A percentile compares a stretch with the other conserved stretches of the same genome.
Evolutionary conservation across 345 rosid species (phyloP).

Genomic region (Arabidopsis thaliana): TAIR10.1 NC_003074.8:2003501-2004000

Average conservation of each 20-base stretch:
- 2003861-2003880: constrained; percentile 21
- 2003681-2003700: background rate
- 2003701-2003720: background rate
- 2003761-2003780: background rate
- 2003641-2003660: background rate
- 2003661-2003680: background rate
- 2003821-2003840: background rate
- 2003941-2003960: constrained; percentile 12
- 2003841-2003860: constrained; percentile 32
- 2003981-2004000: background rate
- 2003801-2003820: background rate
- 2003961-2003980: constrained; percentile 35
- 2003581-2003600: too few species aligned
- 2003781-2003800: background rate
- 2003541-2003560: too few species aligned
- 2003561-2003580: too few species aligned
- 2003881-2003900: constrained; percentile 10
- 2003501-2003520: too few species aligned
- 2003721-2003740: background rate
- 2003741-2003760: background rate
- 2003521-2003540: too few species aligned
- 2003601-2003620: too few species aligned
- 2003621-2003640: background rate
- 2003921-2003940: constrained; percentile 20
- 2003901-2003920: constrained; percentile 2